A percentile compares a stretch with the other conserved stretches of the same genome.
Evolutionary conservation across 2,329 filamentous ascomycete species (phyloP).

Genomic region (Fusarium acutatum): DNA sequence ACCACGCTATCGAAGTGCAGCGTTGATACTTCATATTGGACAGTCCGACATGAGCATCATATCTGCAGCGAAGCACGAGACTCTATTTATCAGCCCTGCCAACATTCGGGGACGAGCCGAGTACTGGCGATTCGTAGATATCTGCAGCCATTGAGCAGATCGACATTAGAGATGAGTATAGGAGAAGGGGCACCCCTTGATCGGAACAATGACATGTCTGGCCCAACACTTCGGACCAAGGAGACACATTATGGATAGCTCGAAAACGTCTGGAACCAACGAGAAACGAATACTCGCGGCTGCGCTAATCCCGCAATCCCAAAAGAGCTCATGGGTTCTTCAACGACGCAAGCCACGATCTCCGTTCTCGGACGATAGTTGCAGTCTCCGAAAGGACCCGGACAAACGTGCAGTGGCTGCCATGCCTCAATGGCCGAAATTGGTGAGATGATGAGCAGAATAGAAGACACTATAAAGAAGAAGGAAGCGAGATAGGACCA

Average conservation of each 20-base stretch:
- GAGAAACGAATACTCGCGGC: conserved; percentile 29
- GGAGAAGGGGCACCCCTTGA: conserved; percentile 12
- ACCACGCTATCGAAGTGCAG: not conserved
- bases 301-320: conserved; percentile 45
- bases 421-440: conserved; percentile 31
- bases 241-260: conserved; percentile 16
- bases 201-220: not conserved
- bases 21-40: conserved; percentile 11
- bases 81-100: conserved; percentile 30
- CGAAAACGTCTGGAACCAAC: conserved; percentile 31
- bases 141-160: conserved; percentile 19
- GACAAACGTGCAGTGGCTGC: conserved; percentile 32
- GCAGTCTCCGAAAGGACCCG: conserved; percentile 7
- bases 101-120: not conserved
- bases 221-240: not conserved
- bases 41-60: conserved; percentile 4
- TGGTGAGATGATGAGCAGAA: conserved; percentile 13
- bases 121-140: conserved; percentile 9
- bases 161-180: not conserved
- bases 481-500: conserved; percentile 9
- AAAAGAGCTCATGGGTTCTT: conserved; percentile 13
- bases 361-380: conserved; percentile 35
- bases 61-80: not conserved
- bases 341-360: conserved; percentile 39
- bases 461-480: not conserved